Base-by-base conservation (phyloP, 2,329 filamentous ascomycete species). In the Monosporascus sp. region DNA sequence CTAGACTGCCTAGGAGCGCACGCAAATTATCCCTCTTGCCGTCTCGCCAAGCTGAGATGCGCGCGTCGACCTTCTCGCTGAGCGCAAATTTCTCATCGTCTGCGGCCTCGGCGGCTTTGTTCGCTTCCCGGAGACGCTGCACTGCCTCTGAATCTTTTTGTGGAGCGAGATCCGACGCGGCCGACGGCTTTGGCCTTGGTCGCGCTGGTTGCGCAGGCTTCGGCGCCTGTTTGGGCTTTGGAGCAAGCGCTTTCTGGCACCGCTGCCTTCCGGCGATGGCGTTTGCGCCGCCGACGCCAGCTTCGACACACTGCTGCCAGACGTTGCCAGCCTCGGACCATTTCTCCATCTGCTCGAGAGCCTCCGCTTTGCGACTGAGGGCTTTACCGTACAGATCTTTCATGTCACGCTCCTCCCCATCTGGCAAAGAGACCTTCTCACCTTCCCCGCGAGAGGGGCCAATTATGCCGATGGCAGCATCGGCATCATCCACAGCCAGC, bases 81-180 rank as follows among this genome's bases (percentile, higher is more conserved):
- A 99, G 81, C 2, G 87, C 91, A 64, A 97, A 93, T 67, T 92
- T 96, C 75, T 97, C 94, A 57, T 95, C 90, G 59, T 97, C 94
- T 8, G 89, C 89, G 55, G 82, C 84, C 51, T 95, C 93, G 0
- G 92, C 91, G 0, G 89, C 91, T 49, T 87, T 79, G 62, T 97
- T 96, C 1, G 92, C 91, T 53, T 85, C 87, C 17, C 93, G 86
- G 24, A 99, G 75, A 44, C 89, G 82, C 57, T 85, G 84, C 1
- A 99, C 93, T 0, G 94, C 93, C 64, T 89, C 90, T 0, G 84
- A 87, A 64, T 80, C 77, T 68, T 76, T 80, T 58, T 70, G 72
- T 1, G 73, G 73, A 52, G 74, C 72, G 73, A 59, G 74, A 60
- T 68, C 68, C 58, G 70, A 63, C 51, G 65, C 52, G 27, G 70